Base-by-base conservation (phyloP, 495 filamentous ascomycete genomes). In the Penicillium cataractarum region DNA sequence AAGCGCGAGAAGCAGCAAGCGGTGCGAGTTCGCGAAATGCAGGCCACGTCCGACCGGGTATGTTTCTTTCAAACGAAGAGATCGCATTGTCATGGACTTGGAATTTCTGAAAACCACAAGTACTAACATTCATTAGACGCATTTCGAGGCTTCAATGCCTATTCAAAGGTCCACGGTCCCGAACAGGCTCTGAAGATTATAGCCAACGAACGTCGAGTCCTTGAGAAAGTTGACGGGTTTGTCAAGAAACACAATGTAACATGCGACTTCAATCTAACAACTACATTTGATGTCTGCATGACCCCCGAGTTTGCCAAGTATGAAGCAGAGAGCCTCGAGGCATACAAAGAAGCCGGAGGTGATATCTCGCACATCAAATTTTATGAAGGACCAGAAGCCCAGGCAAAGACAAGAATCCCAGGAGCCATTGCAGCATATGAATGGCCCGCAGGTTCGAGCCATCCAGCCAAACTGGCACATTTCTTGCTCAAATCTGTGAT, bases 281-380 rank as follows among this genome's bases (percentile, higher is more conserved):
- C 66, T 1, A 75, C 73, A 0, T 72, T 74, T 17, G 73, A 76
- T 26, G 67, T 76, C 7, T 76, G 73, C 54, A 74, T 76, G 69
- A 74, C 71, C 0, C 58, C 58, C 0, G 69, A 74, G 21, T 72
- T 76, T 33, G 71, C 71, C 2, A 57, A 58, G 19, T 69, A 74
- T 29, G 69, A 72, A 42, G 64, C 65, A 1, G 65, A 68, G 12
- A 72, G 67, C 31, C 39, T 76, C 9, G 57, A 68, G n/a, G 64
- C 64, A 33, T 76, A 71, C 31, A 64, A 62, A 15, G 26, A 57
- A 0, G 73, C 73, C 21, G 73, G 73, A 0, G 73, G 71, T 0
- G 68, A 74, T 58, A 51, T 61, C 8, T 71, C 69, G 1, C 69
- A 74, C 21, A 70, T 76, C 52, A 64, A 55, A 26, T 66, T 54